Evolutionary conservation across 306 rosid genomes (phyloP), one percentile per base, ranked within the genome.

Genomic region (Elaeagnus macrophylla): DNA sequence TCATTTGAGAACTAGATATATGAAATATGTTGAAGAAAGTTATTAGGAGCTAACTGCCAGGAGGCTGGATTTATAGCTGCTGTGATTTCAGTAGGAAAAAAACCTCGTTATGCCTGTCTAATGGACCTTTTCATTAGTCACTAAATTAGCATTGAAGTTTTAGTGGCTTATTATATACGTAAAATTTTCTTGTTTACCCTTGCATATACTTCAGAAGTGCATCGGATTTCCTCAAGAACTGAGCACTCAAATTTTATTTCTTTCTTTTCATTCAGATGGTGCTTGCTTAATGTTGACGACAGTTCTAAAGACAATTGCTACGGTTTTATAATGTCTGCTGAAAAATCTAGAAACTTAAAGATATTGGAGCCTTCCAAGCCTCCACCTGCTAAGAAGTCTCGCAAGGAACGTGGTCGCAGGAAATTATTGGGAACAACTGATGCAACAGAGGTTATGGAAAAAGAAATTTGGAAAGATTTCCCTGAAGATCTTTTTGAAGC

Each of bases 401-500:
- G 81, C 8, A 85, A 81, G 72, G 83, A 89, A 62, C 69, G 67
- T 66, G 69, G 60, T 75, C 61, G 67, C 48, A 81, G 67, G 8
- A 85, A 80, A 73, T 75, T 75, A 51, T 75, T 73, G 35, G 75
- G 75, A 62, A 47, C 53, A 41, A 59, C 81, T 8, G 39, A 66
- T 57, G 42, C 76, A 40, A 70, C 73, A 58, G 90, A 83, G 75
- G 72, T 69, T 39, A 83, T 89, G 94, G 88, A 85, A 52, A 79
- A 67, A 56, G 65, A 83, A 39, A 79, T 86, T 48, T 89, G 97
- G 97, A 83, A 83, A 74, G 72, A 79, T 64, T 77, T 89, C 61
- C 97, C 97, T 3, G 88, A 85, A 61, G 97, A 89, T 78, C 77
- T 89, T 53, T 58, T 77, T 48, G 94, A 89, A 74, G 75, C 79